Evolutionary conservation across 2,329 filamentous ascomycete species (phyloP).

Genomic region (Lachnellula suecica): DNA sequence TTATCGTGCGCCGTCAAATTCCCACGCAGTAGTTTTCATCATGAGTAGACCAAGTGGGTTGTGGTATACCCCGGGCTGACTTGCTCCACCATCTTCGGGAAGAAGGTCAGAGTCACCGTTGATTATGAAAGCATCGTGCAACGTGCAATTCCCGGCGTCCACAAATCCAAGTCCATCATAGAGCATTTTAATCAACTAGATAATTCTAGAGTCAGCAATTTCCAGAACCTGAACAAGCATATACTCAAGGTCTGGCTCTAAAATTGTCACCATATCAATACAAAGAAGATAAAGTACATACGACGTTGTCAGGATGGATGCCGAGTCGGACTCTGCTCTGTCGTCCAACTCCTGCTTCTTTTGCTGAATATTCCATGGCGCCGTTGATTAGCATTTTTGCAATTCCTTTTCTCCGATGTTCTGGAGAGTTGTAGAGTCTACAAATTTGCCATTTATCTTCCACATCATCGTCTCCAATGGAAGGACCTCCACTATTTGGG

Average conservation of each 20-base stretch:
- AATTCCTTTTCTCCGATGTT: slow-evolving; percentile 21
- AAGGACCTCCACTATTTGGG: slow-evolving; percentile 25
- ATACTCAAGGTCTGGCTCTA: too few species aligned
- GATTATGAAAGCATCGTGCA: slow-evolving; percentile 30
- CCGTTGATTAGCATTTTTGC: slow-evolving; percentile 24
- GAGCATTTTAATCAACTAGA: slow-evolving; percentile 24
- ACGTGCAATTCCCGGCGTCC: slow-evolving; percentile 29
- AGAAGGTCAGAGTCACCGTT: slow-evolving; percentile 33
- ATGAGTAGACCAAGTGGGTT: slow-evolving; percentile 22
- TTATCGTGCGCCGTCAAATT: neutral
- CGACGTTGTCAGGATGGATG: slow-evolving; percentile 29
- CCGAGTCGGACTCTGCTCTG: slow-evolving; percentile 29
- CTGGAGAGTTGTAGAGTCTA: slow-evolving; percentile 23
- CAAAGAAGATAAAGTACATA: neutral
- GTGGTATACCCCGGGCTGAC: slow-evolving; percentile 22
- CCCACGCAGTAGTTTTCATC: slow-evolving; percentile 10
- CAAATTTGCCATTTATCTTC: slow-evolving; percentile 30
- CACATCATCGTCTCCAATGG: slow-evolving; percentile 20
- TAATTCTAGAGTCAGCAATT: neutral
- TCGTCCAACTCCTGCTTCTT: slow-evolving; percentile 9
- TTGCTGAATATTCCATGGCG: slow-evolving; percentile 19
- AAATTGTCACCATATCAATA: too few species aligned
- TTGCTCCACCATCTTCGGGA: slow-evolving; percentile 24
- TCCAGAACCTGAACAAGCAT: neutral
- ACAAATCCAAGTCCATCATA: slow-evolving; percentile 32